These are phyloP conservation scores for Globisporangium camurandrum DNA, from an alignment of 352 stramenopile species.

Conservation along the genomic window DNA sequence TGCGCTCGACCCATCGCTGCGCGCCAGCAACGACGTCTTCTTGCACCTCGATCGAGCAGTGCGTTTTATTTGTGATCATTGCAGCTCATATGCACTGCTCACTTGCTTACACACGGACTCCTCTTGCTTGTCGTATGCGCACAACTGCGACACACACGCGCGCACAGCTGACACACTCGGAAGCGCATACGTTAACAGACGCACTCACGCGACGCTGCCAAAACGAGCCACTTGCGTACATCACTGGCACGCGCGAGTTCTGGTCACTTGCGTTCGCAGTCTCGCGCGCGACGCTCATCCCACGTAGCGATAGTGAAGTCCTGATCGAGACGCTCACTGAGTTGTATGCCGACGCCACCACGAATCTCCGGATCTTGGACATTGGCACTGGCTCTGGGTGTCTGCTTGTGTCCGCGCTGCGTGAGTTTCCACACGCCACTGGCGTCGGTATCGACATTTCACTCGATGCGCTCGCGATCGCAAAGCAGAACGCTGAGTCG, in stretches of 20 bases:
- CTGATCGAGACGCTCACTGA: slow-evolving; percentile 59
- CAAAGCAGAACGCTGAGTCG: slow-evolving; percentile 33
- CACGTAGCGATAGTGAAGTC: slow-evolving; percentile 73
- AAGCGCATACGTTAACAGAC: slow-evolving; percentile 19
- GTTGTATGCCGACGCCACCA: slow-evolving; percentile 26
- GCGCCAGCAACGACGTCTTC: slow-evolving; percentile 38
- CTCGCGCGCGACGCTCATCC: slow-evolving; percentile 58
- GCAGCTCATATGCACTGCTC: not conserved
- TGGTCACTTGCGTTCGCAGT: slow-evolving; percentile 62
- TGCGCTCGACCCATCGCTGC: slow-evolving; percentile 27
- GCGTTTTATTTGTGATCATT: not conserved
- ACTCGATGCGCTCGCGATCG: slow-evolving; percentile 33
- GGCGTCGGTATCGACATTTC: slow-evolving; percentile 66
- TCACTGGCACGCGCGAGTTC: slow-evolving; percentile 61
- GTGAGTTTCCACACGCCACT: slow-evolving; percentile 42
- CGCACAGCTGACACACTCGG: slow-evolving; percentile 23
- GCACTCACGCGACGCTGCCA: slow-evolving; percentile 18
- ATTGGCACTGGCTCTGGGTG: slow-evolving; percentile 65
- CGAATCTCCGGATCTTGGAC: slow-evolving; percentile 61
- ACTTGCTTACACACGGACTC: not conserved
- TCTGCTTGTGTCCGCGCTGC: slow-evolving; percentile 51
- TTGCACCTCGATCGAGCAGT: slow-evolving; percentile 36
- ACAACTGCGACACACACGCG: no score
- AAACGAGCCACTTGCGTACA: slow-evolving; percentile 71
- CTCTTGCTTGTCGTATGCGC: not conserved